phyloP scores from a whole-genome alignment of 1,139 yeast genomes.

The Pichia sp. region DNA sequence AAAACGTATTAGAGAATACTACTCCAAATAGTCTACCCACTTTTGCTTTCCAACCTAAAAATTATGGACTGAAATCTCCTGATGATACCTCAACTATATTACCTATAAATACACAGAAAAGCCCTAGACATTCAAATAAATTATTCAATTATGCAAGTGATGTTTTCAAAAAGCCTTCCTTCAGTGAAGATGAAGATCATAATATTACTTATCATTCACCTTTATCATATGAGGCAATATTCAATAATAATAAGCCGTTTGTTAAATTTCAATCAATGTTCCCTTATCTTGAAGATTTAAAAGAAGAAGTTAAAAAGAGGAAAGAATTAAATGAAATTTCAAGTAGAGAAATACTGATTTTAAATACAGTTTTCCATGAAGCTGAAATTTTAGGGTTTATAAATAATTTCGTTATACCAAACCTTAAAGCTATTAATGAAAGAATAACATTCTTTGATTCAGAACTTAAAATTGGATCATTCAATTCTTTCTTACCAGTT shows the following conservation, averaged over 20 bases:
- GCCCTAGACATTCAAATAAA: neutral
- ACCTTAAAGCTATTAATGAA: constrained; percentile 17
- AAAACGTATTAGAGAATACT: too few relatives aligned
- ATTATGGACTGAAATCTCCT: too few relatives aligned
- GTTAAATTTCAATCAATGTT: constrained; percentile 7
- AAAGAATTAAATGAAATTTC: neutral
- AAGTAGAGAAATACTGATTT: neutral
- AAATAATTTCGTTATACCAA: constrained; percentile 7
- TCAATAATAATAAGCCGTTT: constrained; percentile 6
- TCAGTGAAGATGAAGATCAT: constrained; percentile 12
- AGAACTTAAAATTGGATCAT: constrained; percentile 12
- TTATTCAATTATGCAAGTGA: constrained; percentile 6
- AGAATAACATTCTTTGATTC: constrained; percentile 14
- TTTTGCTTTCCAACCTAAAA: too few relatives aligned
- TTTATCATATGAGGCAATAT: constrained; percentile 3
- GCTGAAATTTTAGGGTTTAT: constrained; percentile 10
- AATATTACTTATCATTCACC: constrained; percentile 9
- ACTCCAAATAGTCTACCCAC: too few relatives aligned
- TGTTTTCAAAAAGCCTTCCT: constrained; percentile 9
- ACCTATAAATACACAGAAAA: neutral
- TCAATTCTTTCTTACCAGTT: constrained; percentile 11
- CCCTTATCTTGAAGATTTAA: constrained; percentile 6
- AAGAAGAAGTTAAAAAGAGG: constrained; percentile 4
- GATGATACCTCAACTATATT: neutral
- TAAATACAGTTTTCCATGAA: constrained; percentile 1